Conservation (phyloP, 257 asterid species). For the Fraxinus cuspidata region DNA sequence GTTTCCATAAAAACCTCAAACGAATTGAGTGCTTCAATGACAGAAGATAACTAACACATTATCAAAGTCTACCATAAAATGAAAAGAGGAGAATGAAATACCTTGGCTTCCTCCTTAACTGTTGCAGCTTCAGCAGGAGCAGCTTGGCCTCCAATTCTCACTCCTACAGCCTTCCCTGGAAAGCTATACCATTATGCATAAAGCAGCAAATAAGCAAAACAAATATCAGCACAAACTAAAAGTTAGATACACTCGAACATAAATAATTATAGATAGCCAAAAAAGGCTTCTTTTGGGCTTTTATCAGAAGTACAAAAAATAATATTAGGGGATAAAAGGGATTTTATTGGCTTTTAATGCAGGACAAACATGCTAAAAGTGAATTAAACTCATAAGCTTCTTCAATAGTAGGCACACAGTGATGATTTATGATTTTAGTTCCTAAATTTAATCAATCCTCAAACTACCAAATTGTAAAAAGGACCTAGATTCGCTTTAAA, state of each 20-base stretch:
- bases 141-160: slow-evolving; percentile 55
- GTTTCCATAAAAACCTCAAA: not conserved
- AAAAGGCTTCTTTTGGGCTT: not conserved
- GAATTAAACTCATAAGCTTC: not conserved
- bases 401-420: not conserved
- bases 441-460: not conserved
- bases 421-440: not conserved
- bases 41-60: not conserved
- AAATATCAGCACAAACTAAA: not conserved
- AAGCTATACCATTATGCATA: slow-evolving; percentile 44
- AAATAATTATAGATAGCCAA: not conserved
- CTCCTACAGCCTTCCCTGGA: slow-evolving; percentile 91
- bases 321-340: not conserved
- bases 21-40: not conserved
- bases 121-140: slow-evolving; percentile 58
- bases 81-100: not conserved
- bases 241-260: not conserved
- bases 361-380: not conserved
- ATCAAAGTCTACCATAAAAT: not conserved
- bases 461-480: not conserved
- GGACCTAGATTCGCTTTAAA: not conserved
- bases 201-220: not conserved
- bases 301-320: not conserved
- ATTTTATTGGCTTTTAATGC: not conserved
- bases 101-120: slow-evolving; percentile 55